Percentiles rank a stretch among this genome's conserved stretches.
phyloP scores from a whole-genome alignment of 345 rosid species.

The Ricinus communis region DNA sequence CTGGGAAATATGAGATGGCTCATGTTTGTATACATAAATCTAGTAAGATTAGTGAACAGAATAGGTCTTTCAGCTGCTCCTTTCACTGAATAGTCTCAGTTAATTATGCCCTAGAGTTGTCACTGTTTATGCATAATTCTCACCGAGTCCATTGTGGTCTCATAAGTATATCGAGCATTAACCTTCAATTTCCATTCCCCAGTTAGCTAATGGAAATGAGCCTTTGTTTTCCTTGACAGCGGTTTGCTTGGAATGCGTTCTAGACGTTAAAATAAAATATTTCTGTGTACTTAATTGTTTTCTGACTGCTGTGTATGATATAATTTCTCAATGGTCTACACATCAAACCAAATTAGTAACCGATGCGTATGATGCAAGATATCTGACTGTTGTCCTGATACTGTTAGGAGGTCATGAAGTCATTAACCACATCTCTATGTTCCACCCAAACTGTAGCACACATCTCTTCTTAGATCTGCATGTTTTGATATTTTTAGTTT shows the following conservation, averaged over 20 bases:
- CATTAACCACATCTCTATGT: no score
- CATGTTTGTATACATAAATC: neutral
- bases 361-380: no score
- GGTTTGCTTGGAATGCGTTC: no score
- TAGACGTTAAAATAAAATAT: no score
- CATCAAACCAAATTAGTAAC: no score
- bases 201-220: neutral
- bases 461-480: neutral
- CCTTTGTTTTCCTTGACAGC: neutral
- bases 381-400: no score
- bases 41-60: neutral
- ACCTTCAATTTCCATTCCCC: neutral
- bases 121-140: neutral
- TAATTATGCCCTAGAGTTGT: neutral
- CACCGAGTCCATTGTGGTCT: neutral
- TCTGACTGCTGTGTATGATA: no score
- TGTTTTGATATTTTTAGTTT: neutral
- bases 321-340: no score
- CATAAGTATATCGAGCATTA: neutral
- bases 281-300: no score
- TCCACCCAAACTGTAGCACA: no score
- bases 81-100: neutral
- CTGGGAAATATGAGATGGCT: neutral
- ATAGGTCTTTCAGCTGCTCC: neutral
- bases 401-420: no score